Evolutionary conservation across 148 eudicot genomes (phyloP).

Genomic region (Camellia granthamiana): DNA sequence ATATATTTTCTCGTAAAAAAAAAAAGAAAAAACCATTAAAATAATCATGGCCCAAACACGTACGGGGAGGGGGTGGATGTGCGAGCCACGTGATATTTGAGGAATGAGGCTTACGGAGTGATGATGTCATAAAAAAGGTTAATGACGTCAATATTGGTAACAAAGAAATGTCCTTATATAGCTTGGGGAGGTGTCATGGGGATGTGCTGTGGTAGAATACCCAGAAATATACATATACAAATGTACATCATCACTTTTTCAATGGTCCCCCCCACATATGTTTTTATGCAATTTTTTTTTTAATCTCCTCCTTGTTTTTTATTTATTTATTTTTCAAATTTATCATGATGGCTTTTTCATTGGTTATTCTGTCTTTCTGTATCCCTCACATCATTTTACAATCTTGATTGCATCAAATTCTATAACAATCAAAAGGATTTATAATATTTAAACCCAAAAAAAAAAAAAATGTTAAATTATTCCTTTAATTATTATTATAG

Average conservation of each 20-base stretch:
- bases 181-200: constrained; percentile 10
- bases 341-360: not conserved
- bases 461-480: no score
- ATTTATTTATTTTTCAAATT: not conserved
- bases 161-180: constrained; percentile 17
- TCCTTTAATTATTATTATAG: no score
- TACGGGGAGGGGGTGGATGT: no score
- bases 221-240: constrained; percentile 3
- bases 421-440: no score
- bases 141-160: constrained; percentile 25
- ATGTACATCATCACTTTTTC: not conserved
- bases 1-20: no score
- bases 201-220: constrained; percentile 15
- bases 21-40: no score
- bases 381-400: no score
- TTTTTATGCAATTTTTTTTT: not conserved
- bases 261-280: not conserved
- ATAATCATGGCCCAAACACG: no score
- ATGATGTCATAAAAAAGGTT: constrained; percentile 16
- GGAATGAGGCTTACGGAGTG: not conserved
- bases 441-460: no score
- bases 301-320: not conserved
- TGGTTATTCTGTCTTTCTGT: not conserved
- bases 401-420: no score
- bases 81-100: not conserved